Percentiles rank a stretch among this genome's conserved stretches.
These are phyloP conservation scores for Salicornia ramosissima DNA, from an alignment of 148 eudicot genomes.

Conservation along the genomic window DNA sequence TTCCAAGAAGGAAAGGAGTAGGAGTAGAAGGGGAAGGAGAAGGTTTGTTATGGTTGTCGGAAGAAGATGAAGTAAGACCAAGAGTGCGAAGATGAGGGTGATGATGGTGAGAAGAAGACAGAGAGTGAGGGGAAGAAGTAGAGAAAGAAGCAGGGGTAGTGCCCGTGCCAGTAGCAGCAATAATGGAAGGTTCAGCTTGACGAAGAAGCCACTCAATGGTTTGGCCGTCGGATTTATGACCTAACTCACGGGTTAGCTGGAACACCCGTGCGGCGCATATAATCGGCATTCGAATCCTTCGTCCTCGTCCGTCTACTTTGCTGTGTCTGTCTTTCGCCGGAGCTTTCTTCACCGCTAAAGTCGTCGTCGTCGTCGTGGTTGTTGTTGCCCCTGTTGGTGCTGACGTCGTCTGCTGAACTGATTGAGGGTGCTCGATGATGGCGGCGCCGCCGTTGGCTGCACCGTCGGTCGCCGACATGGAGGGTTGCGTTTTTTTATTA, in stretches of 20 bases:
- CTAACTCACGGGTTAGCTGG: constrained; percentile 67
- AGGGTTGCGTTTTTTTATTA: neutral
- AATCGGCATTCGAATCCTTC: constrained; percentile 74
- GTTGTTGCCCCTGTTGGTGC: neutral
- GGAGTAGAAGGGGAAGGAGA: constrained; percentile 22
- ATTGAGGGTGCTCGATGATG: constrained; percentile 24
- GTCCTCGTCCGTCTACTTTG: constrained; percentile 68
- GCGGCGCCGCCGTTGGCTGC: constrained; percentile 17
- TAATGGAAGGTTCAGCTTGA: constrained; percentile 72
- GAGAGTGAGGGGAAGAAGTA: constrained; percentile 36
- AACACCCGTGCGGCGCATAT: constrained; percentile 79
- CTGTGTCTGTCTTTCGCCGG: constrained; percentile 75
- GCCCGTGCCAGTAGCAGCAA: constrained; percentile 76
- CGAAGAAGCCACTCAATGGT: constrained; percentile 85
- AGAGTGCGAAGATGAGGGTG: neutral
- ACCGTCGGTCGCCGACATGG: constrained; percentile 54
- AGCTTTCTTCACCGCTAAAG: constrained; percentile 44
- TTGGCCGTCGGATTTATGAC: constrained; percentile 78
- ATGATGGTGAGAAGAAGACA: constrained; percentile 15
- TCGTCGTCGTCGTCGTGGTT: neutral
- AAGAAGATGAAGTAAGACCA: neutral
- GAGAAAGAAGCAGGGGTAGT: constrained; percentile 64
- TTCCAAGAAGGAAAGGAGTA: constrained; percentile 61
- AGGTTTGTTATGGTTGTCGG: neutral
- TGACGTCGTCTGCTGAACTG: constrained; percentile 2